Conservation (phyloP, 2,329 filamentous ascomycete species). For the Tolypocladium pustulatum region DNA sequence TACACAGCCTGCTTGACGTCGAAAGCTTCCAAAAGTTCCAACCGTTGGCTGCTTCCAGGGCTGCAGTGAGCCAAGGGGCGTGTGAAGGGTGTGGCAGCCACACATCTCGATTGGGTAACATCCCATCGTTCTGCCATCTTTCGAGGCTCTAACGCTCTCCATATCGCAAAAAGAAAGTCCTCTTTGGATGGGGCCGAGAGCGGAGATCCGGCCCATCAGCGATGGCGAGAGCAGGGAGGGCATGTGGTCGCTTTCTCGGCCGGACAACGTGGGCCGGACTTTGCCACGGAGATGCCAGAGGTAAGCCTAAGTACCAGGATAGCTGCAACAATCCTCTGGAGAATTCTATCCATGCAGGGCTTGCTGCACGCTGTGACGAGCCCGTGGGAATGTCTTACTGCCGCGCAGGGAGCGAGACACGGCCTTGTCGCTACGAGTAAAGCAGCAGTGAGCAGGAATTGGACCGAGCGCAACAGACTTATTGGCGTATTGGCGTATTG, state of each 20-base stretch:
- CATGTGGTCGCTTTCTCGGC: background rate
- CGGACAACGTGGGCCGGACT: background rate
- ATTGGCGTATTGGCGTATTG: background rate
- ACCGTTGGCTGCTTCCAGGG: background rate
- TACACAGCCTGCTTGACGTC: background rate
- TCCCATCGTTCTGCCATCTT: background rate
- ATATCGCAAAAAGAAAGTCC: background rate
- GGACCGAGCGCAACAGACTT: background rate
- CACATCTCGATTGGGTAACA: background rate
- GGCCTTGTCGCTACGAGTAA: background rate
- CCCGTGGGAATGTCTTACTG: background rate
- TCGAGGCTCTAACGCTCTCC: background rate
- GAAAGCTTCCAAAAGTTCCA: slow-evolving; percentile 3
- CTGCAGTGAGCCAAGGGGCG: background rate
- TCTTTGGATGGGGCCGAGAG: background rate
- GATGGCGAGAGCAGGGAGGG: background rate
- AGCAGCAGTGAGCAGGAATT: background rate
- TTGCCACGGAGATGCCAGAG: background rate
- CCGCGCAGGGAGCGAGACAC: background rate
- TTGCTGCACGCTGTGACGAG: background rate
- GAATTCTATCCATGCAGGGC: background rate
- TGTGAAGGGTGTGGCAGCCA: background rate
- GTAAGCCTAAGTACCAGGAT: background rate
- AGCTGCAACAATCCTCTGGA: background rate
- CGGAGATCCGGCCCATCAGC: background rate